Evolutionary conservation across 257 asterid genomes (phyloP).

Genomic region (Solanum neorickii): DNA sequence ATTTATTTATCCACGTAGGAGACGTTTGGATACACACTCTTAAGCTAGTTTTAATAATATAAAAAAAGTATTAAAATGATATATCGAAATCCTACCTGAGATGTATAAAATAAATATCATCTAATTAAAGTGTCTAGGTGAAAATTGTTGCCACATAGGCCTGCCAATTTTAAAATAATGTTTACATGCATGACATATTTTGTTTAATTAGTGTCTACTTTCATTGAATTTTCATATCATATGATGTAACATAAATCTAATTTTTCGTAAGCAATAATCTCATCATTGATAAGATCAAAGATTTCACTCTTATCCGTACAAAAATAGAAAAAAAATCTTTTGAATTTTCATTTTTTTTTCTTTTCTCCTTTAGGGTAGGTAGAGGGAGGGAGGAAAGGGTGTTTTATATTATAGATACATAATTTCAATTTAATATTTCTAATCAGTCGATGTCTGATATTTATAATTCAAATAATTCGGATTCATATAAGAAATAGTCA

Average conservation of each 20-base stretch:
- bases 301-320: not conserved
- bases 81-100: no score
- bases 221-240: not conserved
- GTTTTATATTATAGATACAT: not conserved
- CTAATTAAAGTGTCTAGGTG: no score
- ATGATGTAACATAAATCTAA: not conserved
- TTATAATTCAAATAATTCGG: not conserved
- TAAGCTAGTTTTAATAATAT: no score
- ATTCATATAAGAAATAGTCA: not conserved
- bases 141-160: no score
- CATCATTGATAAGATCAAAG: not conserved
- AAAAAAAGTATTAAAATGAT: no score
- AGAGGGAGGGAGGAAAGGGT: not conserved
- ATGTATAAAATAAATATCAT: no score
- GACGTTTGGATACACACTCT: no score
- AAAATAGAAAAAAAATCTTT: not conserved
- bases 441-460: not conserved
- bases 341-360: not conserved
- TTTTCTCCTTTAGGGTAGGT: not conserved
- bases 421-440: not conserved
- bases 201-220: not conserved
- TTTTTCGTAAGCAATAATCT: not conserved
- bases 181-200: not conserved
- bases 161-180: not conserved
- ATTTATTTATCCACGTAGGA: no score